Conservation (phyloP, 2,329 filamentous ascomycete species). For the Aspergillus persii region DNA sequence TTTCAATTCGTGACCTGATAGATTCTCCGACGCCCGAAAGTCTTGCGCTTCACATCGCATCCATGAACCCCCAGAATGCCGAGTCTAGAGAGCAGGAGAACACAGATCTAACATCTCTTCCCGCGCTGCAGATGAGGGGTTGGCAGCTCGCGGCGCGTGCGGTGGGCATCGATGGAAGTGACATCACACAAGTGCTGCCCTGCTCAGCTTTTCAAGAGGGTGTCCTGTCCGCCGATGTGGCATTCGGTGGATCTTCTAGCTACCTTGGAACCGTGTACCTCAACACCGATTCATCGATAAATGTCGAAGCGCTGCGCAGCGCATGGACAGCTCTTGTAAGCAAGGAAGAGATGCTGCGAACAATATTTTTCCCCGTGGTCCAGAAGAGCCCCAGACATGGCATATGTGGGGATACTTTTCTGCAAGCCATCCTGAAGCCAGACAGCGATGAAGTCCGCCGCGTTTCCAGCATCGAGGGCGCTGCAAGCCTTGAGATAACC, state of each 20-base stretch:
- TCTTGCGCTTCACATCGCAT: background rate
- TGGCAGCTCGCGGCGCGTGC: background rate
- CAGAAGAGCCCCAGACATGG: background rate
- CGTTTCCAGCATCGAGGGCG: background rate
- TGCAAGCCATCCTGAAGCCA: conserved; percentile 1
- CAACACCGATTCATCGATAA: background rate
- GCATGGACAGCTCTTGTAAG: background rate
- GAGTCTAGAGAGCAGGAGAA: background rate
- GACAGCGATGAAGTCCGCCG: background rate
- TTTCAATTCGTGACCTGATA: conserved; percentile 1
- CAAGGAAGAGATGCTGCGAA: conserved; percentile 8
- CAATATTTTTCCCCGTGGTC: background rate
- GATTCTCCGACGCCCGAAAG: background rate
- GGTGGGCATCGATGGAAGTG: background rate
- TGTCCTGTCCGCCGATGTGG: background rate
- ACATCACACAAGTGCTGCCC: background rate
- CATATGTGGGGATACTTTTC: background rate
- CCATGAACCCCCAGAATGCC: background rate
- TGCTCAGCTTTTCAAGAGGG: conserved; percentile 7
- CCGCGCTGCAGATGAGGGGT: background rate
- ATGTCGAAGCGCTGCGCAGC: background rate
- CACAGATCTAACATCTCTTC: background rate
- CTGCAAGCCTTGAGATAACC: background rate
- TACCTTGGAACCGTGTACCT: background rate
- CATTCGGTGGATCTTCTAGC: background rate